Conservation (phyloP, 306 rosid species). For the Glycyrrhiza uralensis region DNA sequence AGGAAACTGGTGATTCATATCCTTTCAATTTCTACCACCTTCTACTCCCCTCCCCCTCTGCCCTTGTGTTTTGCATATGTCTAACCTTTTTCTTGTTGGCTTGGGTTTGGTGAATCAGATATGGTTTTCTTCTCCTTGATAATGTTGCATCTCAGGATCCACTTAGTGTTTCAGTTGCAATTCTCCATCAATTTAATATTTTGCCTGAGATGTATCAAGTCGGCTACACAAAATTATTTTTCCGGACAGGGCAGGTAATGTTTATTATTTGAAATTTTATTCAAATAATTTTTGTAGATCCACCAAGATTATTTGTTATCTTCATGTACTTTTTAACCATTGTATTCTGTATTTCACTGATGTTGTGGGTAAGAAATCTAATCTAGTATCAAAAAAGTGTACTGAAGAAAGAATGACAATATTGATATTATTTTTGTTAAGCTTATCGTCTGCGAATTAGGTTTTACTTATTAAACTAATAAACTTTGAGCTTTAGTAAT, state of each 20-base stretch:
- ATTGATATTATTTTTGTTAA: neutral
- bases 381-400: neutral
- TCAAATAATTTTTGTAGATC: neutral
- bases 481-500: neutral
- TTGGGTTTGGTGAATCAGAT: conserved; percentile 46
- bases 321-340: neutral
- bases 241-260: conserved; percentile 96
- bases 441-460: neutral
- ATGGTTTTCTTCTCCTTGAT: conserved; percentile 92
- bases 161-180: conserved; percentile 88
- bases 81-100: conserved; percentile 24
- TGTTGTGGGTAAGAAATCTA: neutral
- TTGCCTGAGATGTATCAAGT: conserved; percentile 98
- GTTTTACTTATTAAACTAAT: neutral
- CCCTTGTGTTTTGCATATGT: neutral
- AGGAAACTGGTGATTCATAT: neutral
- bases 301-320: neutral
- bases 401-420: neutral
- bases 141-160: conserved; percentile 82
- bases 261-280: neutral
- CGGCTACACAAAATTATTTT: conserved; percentile 92
- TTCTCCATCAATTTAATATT: conserved; percentile 89
- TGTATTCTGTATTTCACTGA: neutral
- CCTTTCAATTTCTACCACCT: neutral
- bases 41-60: neutral